phyloP scores from a whole-genome alignment of 129 eudicot genomes.

The Arctium minus region DNA sequence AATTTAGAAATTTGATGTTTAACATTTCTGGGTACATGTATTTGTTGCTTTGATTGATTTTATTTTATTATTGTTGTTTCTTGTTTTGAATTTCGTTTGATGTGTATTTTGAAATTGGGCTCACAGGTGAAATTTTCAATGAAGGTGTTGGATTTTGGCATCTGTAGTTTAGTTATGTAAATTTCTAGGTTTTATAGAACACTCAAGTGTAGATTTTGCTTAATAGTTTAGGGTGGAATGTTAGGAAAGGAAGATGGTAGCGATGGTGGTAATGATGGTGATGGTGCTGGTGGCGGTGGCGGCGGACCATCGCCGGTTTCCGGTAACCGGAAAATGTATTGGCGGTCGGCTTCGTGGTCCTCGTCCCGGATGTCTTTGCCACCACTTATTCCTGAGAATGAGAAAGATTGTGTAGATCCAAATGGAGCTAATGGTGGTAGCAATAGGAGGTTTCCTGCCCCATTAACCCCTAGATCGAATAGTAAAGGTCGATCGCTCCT shows the following conservation, averaged over 20 bases:
- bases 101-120: neutral
- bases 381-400: slow-evolving; percentile 38
- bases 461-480: slow-evolving; percentile 62
- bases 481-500: slow-evolving; percentile 51
- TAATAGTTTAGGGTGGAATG: slow-evolving; percentile 31
- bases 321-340: slow-evolving; percentile 43
- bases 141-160: neutral
- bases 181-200: slow-evolving; percentile 10
- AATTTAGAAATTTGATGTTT: neutral
- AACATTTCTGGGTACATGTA: neutral
- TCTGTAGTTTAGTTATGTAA: neutral
- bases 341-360: slow-evolving; percentile 91
- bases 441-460: slow-evolving; percentile 34
- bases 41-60: neutral
- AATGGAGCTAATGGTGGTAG: slow-evolving; percentile 37
- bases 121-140: neutral
- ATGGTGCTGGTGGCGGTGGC: slow-evolving; percentile 11
- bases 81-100: neutral
- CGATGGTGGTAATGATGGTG: slow-evolving; percentile 31
- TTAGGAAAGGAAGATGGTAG: slow-evolving; percentile 62
- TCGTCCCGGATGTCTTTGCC: slow-evolving; percentile 56
- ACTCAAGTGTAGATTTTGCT: neutral
- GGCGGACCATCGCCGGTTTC: slow-evolving; percentile 21
- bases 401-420: slow-evolving; percentile 41
- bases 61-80: neutral